Conservation (phyloP, 768 basidiomycete species). For the Calocera cornea region DNA sequence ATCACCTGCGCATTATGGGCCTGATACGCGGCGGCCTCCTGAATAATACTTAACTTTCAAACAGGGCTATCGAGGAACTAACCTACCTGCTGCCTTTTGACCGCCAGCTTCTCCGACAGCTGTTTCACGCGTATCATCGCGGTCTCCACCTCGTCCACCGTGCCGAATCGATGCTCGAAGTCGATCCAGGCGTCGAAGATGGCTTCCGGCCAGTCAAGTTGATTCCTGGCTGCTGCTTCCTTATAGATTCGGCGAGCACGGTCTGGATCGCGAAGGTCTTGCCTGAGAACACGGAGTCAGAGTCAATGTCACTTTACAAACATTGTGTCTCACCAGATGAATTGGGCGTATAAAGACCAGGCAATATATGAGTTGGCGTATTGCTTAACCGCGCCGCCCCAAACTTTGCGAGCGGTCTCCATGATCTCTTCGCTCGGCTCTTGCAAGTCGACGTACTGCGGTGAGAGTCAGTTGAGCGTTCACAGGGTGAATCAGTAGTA, state of each 20-base stretch:
- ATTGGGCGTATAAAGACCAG: conserved; percentile 64
- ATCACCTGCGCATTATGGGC: conserved; percentile 5
- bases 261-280: conserved; percentile 33
- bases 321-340: conserved; percentile 50
- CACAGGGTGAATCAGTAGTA: conserved; percentile 9
- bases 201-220: conserved; percentile 87
- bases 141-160: conserved; percentile 48
- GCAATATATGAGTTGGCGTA: conserved; percentile 59
- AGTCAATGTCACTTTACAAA: conserved; percentile 13
- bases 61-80: not conserved
- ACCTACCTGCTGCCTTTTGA: conserved; percentile 2
- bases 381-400: conserved; percentile 51
- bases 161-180: conserved; percentile 80
- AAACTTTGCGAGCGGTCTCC: conserved; percentile 29
- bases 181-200: conserved; percentile 79
- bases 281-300: conserved; percentile 23
- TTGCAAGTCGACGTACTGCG: conserved; percentile 3
- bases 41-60: not conserved
- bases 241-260: conserved; percentile 54
- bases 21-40: conserved; percentile 5
- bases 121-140: not conserved
- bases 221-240: conserved; percentile 49
- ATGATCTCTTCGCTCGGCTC: conserved; percentile 10
- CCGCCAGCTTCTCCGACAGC: not conserved
- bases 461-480: not conserved